Conservation (phyloP, 164 flowering plant genomes). For the Macadamia tetraphylla region DNA sequence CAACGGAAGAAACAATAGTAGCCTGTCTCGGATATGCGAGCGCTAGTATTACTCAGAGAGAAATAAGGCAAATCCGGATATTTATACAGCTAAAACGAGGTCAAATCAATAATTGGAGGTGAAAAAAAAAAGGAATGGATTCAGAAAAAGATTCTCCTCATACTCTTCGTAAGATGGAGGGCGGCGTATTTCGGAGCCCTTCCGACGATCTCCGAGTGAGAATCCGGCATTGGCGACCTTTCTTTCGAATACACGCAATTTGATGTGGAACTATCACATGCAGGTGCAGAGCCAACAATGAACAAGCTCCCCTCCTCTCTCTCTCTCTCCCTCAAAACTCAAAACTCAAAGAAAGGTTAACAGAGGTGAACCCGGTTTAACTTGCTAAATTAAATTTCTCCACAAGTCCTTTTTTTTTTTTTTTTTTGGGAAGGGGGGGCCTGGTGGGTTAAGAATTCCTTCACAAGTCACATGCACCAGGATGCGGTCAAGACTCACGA, state of each 20-base stretch:
- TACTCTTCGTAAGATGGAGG: not conserved
- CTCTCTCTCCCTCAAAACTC: too few relatives aligned
- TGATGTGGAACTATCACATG: not conserved
- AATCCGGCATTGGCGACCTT: conserved; percentile 3
- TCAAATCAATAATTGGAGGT: not conserved
- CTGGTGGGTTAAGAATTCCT: too few relatives aligned
- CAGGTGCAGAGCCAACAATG: not conserved
- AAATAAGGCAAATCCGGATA: not conserved
- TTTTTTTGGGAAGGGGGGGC: too few relatives aligned
- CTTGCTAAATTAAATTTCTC: not conserved
- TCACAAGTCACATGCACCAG: too few relatives aligned
- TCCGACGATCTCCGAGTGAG: not conserved
- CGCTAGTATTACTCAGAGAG: not conserved
- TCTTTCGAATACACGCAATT: not conserved
- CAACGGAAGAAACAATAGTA: not conserved
- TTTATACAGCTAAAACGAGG: not conserved
- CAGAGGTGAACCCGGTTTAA: too few relatives aligned
- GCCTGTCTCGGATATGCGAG: not conserved
- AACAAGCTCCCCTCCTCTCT: too few relatives aligned
- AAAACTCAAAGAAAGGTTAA: too few relatives aligned
- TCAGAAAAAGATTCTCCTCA: conserved; percentile 4
- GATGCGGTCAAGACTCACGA: too few relatives aligned
- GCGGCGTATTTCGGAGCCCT: conserved; percentile 4
- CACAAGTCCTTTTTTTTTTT: not conserved
- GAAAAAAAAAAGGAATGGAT: not conserved